Base-by-base conservation (phyloP, 1,139 yeast genomes). In the Suzukiozyma palmioleophila region DNA sequence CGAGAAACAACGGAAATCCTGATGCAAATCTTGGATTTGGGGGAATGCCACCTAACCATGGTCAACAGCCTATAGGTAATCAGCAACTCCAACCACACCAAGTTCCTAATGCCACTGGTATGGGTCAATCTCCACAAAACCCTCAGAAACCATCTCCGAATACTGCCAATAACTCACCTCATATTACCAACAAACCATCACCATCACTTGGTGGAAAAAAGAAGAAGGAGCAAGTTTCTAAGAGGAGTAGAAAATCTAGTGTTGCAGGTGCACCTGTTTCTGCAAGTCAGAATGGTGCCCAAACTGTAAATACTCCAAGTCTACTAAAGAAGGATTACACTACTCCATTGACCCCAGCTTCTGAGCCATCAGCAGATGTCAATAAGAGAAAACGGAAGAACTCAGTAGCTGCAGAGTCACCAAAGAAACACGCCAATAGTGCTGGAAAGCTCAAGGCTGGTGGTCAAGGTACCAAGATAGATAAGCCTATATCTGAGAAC, bases 311-410 rank as follows among this genome's bases (percentile, higher is more conserved):
- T 39, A 55, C 68, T 7, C 66, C 68, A 8, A 56, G 59, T 31
- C 53, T 52, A 22, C 47, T 56, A 7, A 60, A 59, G 46, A 66
- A 67, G 44, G 75, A 69, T 37, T 63, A 65, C 45, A 53, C 64
- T 8, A 60, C 69, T 1, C 75, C 76, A 2, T 60, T 69, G 28
- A 70, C 76, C 0, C 75, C 75, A 10, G 63, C 72, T 1, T 64
- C 73, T 6, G 76, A 67, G 45, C 56, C 64, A 21, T 57, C 61
- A 32, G 50, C 48, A 37, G 64, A 60, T 22, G 30, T 30, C 14
- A 42, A 41, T 18, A 47, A 64, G 49, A 50, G 64, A 40, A 57
- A 59, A 43, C 48, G 64, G 13, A 63, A 59, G 47, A 56, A 49
- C 37, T 39, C 52, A 15, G 39, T 46, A 8, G 43, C 49, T 10